These are phyloP conservation scores for Magnolia sinica DNA, from an alignment of 164 flowering plant species.

Conservation along the genomic window DNA sequence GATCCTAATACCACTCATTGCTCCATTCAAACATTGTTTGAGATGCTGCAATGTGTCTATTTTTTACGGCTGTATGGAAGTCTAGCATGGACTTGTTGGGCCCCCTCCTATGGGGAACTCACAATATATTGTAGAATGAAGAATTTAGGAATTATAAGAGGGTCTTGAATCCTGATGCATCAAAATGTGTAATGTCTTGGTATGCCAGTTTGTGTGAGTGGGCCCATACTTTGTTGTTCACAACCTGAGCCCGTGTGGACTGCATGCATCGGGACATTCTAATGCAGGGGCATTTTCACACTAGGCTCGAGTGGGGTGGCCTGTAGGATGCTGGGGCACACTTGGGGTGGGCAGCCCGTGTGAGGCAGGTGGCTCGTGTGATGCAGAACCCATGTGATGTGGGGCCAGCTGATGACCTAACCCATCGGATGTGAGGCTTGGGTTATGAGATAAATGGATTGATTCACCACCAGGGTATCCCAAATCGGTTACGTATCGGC, in stretches of 20 bases:
- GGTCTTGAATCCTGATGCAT: not conserved
- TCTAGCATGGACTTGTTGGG: not conserved
- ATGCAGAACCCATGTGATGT: no score
- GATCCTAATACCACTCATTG: not conserved
- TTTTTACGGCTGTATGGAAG: not conserved
- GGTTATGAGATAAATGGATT: no score
- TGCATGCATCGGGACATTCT: not conserved
- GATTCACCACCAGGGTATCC: no score
- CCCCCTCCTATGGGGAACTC: not conserved
- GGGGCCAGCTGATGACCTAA: no score
- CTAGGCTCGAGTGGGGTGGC: no score
- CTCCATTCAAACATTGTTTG: not conserved
- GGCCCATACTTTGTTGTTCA: not conserved
- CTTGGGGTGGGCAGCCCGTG: no score
- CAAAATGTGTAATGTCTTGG: not conserved
- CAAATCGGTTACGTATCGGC: no score
- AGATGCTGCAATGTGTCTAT: not conserved
- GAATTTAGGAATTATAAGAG: not conserved
- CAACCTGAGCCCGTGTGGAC: not conserved
- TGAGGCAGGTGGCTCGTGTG: no score
- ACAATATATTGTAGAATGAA: not conserved
- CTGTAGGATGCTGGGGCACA: no score
- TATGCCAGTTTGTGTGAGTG: not conserved
- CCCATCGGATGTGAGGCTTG: no score
- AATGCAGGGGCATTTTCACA: no score